A percentile compares a stretch with the other conserved stretches of the same genome.
phyloP scores from a whole-genome alignment of 352 stramenopile species.

The Globisporangium nodosum region DNA sequence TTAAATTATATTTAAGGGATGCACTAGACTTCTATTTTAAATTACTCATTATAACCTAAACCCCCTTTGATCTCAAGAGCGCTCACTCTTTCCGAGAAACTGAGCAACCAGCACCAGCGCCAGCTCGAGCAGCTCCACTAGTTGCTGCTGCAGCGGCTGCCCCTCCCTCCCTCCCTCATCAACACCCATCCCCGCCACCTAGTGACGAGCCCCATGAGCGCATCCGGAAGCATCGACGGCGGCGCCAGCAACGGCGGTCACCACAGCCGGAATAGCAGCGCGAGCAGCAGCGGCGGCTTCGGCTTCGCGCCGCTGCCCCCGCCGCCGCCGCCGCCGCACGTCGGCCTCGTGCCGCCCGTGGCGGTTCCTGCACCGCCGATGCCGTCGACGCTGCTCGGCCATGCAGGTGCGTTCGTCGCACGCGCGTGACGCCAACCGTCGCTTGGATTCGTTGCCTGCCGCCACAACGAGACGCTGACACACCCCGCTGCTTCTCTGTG shows the following conservation, averaged over 20 bases:
- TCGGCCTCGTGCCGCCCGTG: slow-evolving; percentile 11
- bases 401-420: slow-evolving; percentile 9
- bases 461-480: too few relatives aligned
- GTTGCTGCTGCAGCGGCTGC: too few relatives aligned
- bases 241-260: slow-evolving; percentile 9
- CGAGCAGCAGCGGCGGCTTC: slow-evolving; percentile 23
- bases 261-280: slow-evolving; percentile 45
- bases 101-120: too few relatives aligned
- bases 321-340: slow-evolving; percentile 11
- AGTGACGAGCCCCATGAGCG: slow-evolving; percentile 4
- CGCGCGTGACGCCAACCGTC: background rate
- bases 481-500: too few relatives aligned
- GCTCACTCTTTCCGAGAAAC: too few relatives aligned
- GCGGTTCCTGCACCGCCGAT: slow-evolving; percentile 12
- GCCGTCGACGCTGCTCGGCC: slow-evolving; percentile 3
- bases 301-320: slow-evolving; percentile 16
- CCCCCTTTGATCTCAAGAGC: too few relatives aligned
- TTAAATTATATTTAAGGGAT: too few relatives aligned
- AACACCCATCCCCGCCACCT: background rate
- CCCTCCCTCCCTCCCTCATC: background rate
- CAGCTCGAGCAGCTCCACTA: too few relatives aligned
- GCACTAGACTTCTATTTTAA: too few relatives aligned
- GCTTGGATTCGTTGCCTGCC: background rate
- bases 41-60: too few relatives aligned
- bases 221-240: slow-evolving; percentile 5